Evolutionary conservation across 192 early-diverging fungal species (phyloP).

Genomic region (Spizellomyces sp.): DNA sequence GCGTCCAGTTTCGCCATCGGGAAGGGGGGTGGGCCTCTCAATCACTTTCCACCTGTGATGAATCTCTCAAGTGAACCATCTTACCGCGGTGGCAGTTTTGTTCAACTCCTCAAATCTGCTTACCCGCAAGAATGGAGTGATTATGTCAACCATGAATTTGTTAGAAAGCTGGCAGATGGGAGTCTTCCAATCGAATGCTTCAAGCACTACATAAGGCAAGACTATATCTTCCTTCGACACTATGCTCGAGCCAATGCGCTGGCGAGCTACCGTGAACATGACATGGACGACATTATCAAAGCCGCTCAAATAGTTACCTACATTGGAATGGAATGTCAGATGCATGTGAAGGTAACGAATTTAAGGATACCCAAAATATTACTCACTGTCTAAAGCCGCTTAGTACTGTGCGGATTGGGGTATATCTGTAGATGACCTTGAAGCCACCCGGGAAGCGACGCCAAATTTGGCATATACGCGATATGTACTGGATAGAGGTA

Average conservation of each 20-base stretch:
- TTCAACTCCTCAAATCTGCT: slow-evolving; percentile 42
- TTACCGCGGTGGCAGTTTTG: slow-evolving; percentile 19
- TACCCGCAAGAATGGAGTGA: slow-evolving; percentile 64
- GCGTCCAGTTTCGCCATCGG: slow-evolving; percentile 63
- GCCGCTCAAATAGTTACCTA: slow-evolving; percentile 66
- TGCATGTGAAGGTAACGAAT: slow-evolving; percentile 65
- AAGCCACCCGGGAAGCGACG: slow-evolving; percentile 68
- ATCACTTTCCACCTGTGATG: slow-evolving; percentile 58
- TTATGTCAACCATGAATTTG: slow-evolving; percentile 77
- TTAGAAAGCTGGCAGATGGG: slow-evolving; percentile 72
- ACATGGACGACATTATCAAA: slow-evolving; percentile 56
- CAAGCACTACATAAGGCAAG: slow-evolving; percentile 80
- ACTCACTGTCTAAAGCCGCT: background rate
- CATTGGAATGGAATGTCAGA: slow-evolving; percentile 67
- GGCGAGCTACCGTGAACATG: slow-evolving; percentile 71
- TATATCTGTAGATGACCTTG: slow-evolving; percentile 66
- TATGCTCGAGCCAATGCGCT: slow-evolving; percentile 78
- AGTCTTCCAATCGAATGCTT: slow-evolving; percentile 70
- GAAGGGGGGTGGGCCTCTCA: slow-evolving; percentile 71
- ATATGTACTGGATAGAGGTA: slow-evolving; percentile 76
- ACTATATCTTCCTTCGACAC: slow-evolving; percentile 78
- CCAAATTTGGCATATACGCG: slow-evolving; percentile 85
- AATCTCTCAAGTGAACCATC: slow-evolving; percentile 7
- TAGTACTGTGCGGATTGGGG: slow-evolving; percentile 77
- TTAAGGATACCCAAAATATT: no score